Evolutionary conservation across 2,329 filamentous ascomycete genomes (phyloP).

Genomic region (Sporothrix globosa): DNA sequence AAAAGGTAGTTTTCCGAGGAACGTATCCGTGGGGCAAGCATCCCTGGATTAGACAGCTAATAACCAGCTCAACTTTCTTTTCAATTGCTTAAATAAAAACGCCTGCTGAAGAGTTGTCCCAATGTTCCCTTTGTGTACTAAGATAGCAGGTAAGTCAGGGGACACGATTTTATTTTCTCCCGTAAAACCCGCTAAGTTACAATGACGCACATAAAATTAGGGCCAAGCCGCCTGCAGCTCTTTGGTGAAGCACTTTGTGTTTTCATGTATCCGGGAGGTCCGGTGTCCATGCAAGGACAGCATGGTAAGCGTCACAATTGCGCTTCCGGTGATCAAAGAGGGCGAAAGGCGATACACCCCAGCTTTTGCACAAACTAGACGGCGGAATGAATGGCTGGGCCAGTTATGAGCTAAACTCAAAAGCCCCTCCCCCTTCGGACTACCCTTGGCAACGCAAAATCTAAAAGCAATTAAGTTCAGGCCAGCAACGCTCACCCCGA

Average conservation of each 20-base stretch:
- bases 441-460: background rate
- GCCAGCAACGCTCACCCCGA: background rate
- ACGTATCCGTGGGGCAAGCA: too few relatives aligned
- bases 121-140: too few relatives aligned
- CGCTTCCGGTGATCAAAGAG: background rate
- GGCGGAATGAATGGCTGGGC: background rate
- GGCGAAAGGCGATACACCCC: background rate
- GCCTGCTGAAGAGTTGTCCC: too few relatives aligned
- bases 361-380: slow-evolving; percentile 7
- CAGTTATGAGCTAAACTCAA: background rate
- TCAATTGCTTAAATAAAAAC: too few relatives aligned
- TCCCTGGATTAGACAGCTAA: too few relatives aligned
- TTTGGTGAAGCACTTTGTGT: background rate
- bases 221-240: background rate
- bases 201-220: background rate
- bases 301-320: background rate
- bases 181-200: background rate
- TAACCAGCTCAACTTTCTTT: too few relatives aligned
- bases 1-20: too few relatives aligned
- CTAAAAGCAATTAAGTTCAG: background rate
- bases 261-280: slow-evolving; percentile 12
- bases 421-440: background rate
- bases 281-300: background rate
- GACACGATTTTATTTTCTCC: background rate
- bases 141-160: too few relatives aligned